Evolutionary conservation across 305 asterid species (phyloP).

Genomic region (Solanum hybrid): DNA sequence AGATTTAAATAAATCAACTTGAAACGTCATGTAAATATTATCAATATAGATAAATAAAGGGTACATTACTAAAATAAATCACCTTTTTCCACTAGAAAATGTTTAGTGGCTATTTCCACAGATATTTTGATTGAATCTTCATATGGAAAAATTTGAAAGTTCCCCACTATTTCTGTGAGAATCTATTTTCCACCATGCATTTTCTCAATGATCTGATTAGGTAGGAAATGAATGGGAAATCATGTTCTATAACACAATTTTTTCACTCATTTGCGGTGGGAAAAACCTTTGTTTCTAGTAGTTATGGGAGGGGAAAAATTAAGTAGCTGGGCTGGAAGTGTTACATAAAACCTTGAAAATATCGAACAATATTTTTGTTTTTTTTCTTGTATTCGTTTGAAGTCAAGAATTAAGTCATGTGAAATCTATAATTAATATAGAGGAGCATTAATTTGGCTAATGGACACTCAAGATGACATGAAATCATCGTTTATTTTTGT

Average conservation of each 20-base stretch:
- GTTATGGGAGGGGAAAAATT: too few relatives aligned
- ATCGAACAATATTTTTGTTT: not conserved
- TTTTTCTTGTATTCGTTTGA: not conserved
- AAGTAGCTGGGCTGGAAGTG: not conserved
- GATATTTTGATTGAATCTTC: too few relatives aligned
- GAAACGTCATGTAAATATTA: not conserved
- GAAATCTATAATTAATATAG: not conserved
- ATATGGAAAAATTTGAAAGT: not conserved
- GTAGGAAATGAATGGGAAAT: not conserved
- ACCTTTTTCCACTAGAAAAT: not conserved
- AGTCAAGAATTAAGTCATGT: not conserved
- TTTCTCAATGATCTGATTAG: not conserved
- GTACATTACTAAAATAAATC: not conserved
- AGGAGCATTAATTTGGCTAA: not conserved
- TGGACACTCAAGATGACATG: not conserved
- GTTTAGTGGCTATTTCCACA: not conserved
- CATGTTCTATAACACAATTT: not conserved
- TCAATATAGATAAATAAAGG: not conserved
- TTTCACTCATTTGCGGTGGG: not conserved
- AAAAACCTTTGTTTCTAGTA: not conserved
- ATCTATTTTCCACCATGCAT: not conserved
- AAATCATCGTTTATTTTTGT: constrained; percentile 1
- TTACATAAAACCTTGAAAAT: not conserved
- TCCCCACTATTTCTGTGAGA: not conserved
- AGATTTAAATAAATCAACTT: not conserved